Percentiles rank a stretch among this genome's conserved stretches.
Conservation (phyloP, 495 filamentous ascomycete species). For the Coniosporium apollinis region DNA sequence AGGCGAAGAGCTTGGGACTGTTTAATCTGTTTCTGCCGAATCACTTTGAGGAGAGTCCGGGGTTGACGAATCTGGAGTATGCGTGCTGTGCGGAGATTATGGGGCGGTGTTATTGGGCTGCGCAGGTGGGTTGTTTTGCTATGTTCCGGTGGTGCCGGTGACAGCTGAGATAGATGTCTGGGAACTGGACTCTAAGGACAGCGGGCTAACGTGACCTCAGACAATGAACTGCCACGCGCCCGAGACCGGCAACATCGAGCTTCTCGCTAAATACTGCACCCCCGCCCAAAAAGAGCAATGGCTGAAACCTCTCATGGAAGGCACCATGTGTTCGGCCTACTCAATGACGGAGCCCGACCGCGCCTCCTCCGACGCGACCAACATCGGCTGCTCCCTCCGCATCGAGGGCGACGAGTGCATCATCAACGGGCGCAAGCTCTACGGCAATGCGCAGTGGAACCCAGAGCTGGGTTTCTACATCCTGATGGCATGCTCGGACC, state of each 20-base stretch:
- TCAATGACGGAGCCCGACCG: constrained; percentile 27
- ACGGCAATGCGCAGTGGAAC: constrained; percentile 24
- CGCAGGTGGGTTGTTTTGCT: too few species aligned
- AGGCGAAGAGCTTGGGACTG: constrained; percentile 23
- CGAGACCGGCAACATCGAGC: constrained; percentile 28
- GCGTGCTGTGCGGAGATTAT: constrained; percentile 26
- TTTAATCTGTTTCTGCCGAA: constrained; percentile 28
- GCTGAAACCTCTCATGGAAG: constrained; percentile 25
- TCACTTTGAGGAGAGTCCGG: constrained; percentile 24
- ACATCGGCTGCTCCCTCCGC: constrained; percentile 22
- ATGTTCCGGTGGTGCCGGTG: too few species aligned
- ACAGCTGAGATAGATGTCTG: background rate
- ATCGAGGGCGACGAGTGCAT: constrained; percentile 20
- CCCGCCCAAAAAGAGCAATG: constrained; percentile 27
- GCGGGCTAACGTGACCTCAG: constrained; percentile 7
- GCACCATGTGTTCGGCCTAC: constrained; percentile 22
- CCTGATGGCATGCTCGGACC: constrained; percentile 27
- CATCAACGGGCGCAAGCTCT: constrained; percentile 28
- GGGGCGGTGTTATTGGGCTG: constrained; percentile 25
- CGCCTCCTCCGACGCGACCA: constrained; percentile 26
- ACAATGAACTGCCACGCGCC: constrained; percentile 29
- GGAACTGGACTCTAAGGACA: background rate
- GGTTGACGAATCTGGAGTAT: constrained; percentile 28
- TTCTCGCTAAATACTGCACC: constrained; percentile 28
- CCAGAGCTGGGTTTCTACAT: constrained; percentile 24